Evolutionary conservation across 2,329 filamentous ascomycete genomes (phyloP).

Genomic region (Drechslera avenae): DNA sequence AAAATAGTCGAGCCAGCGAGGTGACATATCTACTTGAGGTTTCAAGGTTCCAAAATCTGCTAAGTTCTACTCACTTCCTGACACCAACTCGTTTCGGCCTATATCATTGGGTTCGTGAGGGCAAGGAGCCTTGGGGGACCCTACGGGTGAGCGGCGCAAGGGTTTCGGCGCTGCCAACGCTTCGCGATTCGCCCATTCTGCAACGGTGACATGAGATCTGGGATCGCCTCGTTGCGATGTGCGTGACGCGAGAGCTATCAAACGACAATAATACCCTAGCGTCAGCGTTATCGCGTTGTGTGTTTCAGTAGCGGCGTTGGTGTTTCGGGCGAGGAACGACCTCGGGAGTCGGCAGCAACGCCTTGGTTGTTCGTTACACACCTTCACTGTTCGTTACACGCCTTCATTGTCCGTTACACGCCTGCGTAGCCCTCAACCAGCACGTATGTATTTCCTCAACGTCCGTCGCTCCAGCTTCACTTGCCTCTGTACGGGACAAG

Average conservation of each 20-base stretch:
- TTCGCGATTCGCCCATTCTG: slow-evolving; percentile 10
- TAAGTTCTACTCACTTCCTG: slow-evolving; percentile 1
- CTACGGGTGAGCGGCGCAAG: slow-evolving; percentile 7
- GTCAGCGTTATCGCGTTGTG: slow-evolving; percentile 27
- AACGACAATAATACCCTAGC: slow-evolving; percentile 30
- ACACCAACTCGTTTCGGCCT: slow-evolving; percentile 24
- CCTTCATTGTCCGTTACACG: background rate
- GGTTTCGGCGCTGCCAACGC: slow-evolving; percentile 1
- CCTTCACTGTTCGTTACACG: too few species aligned
- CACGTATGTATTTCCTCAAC: too few species aligned
- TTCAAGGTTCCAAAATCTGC: slow-evolving; percentile 15
- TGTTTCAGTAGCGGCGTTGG: slow-evolving; percentile 26
- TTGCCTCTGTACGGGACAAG: too few species aligned
- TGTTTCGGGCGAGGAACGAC: slow-evolving; percentile 22
- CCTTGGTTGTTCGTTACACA: background rate
- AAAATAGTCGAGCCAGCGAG: slow-evolving; percentile 3
- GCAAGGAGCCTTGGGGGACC: slow-evolving; percentile 9
- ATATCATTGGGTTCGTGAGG: slow-evolving; percentile 8
- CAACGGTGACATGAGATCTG: slow-evolving; percentile 1
- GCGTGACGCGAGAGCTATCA: slow-evolving; percentile 7
- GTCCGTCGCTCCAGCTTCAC: too few species aligned
- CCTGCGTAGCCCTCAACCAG: too few species aligned
- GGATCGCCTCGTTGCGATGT: background rate
- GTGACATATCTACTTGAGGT: slow-evolving; percentile 6
- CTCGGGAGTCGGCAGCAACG: background rate